Base-by-base conservation (phyloP, 78 protist genomes). In the Monosiga brevicollis region DNA sequence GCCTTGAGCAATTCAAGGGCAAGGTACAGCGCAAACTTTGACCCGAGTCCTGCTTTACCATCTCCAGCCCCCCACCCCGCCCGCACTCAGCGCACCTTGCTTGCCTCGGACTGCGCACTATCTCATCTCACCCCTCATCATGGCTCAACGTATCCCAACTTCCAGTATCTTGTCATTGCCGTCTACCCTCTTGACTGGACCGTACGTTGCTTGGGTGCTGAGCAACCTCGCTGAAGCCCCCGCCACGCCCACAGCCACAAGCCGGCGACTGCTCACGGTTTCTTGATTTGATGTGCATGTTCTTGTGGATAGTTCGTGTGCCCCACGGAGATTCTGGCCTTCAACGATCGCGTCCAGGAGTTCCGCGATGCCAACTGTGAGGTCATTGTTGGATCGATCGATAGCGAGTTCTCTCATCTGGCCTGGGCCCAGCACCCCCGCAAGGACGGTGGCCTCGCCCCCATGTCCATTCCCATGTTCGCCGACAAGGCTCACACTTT, bases 311-410 rank as follows among this genome's bases (percentile, higher is more conserved):
- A 94, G 42, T 93, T 92, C 72, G 93, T 93, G 55, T 95, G 98
- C 87, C 98, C 98, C 81, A 95, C 98, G 54, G 98, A 95, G 87
- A 94, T 95, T 85, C 84, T 81, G 42, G 95, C 95, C 26, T 95
- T 95, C 90, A 77, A 79, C 37, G 96, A 93, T 39, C 85, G 93
- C n/a, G 90, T 72, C 79, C 86, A 88, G 39, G 95, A 95, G 85
- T 95, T 95, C 94, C 42, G 73, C n/a, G 79, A 81, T 55, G 38
- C 74, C 41, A 87, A 87, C 80, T 74, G 86, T 74, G 93, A 93
- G 78, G 88, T 94, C 35, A 41, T 92, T 40, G 97, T 87, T 24
- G 62, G 79, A 71, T 89, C 94, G 29, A 75, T 88, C 24, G 98
- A 95, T 90, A 83, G 91, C 43, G 40, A 84, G 78, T 90, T 79